Percentiles rank a stretch among this genome's conserved stretches.
These are phyloP conservation scores for Alternaria longipes DNA, from an alignment of 2,329 filamentous ascomycete genomes.

Conservation along the genomic window DNA sequence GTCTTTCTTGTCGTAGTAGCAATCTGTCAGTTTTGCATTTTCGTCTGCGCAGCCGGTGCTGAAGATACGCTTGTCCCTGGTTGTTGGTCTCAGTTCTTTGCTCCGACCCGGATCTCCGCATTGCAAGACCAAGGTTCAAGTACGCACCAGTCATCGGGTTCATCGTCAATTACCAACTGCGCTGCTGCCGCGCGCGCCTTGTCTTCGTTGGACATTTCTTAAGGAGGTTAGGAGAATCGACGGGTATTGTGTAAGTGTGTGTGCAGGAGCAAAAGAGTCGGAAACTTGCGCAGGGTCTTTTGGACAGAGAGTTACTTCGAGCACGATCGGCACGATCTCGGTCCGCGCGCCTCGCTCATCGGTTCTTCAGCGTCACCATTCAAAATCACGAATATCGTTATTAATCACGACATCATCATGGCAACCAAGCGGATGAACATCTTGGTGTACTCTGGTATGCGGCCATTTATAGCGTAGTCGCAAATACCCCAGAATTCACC, in stretches of 20 bases:
- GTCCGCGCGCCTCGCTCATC: constrained; percentile 19
- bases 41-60: constrained; percentile 97
- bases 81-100: neutral
- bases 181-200: constrained; percentile 49
- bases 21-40: constrained; percentile 90
- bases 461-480: neutral
- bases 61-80: constrained; percentile 96
- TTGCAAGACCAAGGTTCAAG: neutral
- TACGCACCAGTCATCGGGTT: constrained; percentile 93
- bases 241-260: neutral
- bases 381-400: no score
- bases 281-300: neutral
- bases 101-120: constrained; percentile 11
- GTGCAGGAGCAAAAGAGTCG: neutral
- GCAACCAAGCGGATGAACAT: constrained; percentile 81
- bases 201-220: constrained; percentile 57
- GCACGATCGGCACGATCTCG: constrained; percentile 40
- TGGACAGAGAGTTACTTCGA: constrained; percentile 18
- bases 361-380: no score
- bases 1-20: constrained; percentile 95
- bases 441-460: constrained; percentile 85
- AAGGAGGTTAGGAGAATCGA: neutral
- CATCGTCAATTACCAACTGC: constrained; percentile 73
- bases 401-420: constrained; percentile 65
- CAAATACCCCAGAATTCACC: neutral